Evolutionary conservation across 257 asterid genomes (phyloP).

Genomic region (Petrea volubilis): DNA sequence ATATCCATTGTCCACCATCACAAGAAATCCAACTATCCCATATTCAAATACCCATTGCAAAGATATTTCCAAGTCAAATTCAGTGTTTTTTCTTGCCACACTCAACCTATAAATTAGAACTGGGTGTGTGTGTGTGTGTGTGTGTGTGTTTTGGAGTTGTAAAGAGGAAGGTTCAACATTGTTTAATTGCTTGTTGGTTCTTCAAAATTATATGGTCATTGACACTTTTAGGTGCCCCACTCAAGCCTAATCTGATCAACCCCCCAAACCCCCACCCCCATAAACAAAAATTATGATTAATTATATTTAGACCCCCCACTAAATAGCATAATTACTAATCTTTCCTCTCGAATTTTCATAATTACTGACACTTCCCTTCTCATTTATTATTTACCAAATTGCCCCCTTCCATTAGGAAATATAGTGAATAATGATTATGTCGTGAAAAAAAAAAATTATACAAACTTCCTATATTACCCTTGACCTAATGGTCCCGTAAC

Average conservation of each 20-base stretch:
- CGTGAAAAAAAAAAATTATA: too few species aligned
- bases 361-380: too few species aligned
- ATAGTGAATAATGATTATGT: too few species aligned
- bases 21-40: slow-evolving; percentile 12
- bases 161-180: neutral
- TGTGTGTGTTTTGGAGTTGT: neutral
- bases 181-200: slow-evolving; percentile 4
- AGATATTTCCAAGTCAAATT: neutral
- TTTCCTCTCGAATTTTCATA: too few species aligned
- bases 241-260: slow-evolving; percentile 9
- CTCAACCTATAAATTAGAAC: slow-evolving; percentile 25
- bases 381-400: too few species aligned
- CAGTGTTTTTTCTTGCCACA: slow-evolving; percentile 8
- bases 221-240: slow-evolving; percentile 36
- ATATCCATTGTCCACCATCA: slow-evolving; percentile 1
- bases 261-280: neutral
- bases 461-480: too few species aligned
- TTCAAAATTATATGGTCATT: slow-evolving; percentile 4
- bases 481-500: too few species aligned
- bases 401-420: too few species aligned
- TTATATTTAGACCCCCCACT: too few species aligned
- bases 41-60: neutral
- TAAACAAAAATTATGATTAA: too few species aligned
- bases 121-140: too few species aligned
- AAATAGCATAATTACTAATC: too few species aligned